These are phyloP conservation scores for Torulaspora delbrueckii DNA, from an alignment of 805 yeast species.

Conservation along the genomic window DNA sequence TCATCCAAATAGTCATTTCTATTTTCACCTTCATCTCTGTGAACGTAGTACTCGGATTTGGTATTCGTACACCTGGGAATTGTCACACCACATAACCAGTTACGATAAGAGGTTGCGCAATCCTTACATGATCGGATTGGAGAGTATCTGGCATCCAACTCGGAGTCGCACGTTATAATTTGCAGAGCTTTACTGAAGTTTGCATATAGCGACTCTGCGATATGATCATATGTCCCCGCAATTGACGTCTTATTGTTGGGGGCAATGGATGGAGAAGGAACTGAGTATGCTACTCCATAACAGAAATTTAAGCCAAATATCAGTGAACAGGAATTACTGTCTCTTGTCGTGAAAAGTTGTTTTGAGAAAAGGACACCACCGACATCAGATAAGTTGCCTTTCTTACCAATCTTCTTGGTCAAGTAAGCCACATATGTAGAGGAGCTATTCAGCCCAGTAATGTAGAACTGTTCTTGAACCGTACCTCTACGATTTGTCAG, in stretches of 20 bases:
- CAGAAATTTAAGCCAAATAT: constrained; percentile 76
- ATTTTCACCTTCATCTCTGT: constrained; percentile 46
- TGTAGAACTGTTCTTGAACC: constrained; percentile 55
- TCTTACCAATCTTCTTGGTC: constrained; percentile 40
- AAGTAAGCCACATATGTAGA: constrained; percentile 63
- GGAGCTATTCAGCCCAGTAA: constrained; percentile 55
- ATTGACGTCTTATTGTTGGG: constrained; percentile 36
- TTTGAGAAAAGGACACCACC: constrained; percentile 65
- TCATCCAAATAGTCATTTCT: constrained; percentile 58
- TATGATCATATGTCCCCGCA: constrained; percentile 53
- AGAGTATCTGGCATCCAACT: constrained; percentile 61
- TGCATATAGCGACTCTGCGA: constrained; percentile 50
- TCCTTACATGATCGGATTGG: constrained; percentile 68
- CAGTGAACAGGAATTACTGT: constrained; percentile 58
- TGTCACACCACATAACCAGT: constrained; percentile 86
- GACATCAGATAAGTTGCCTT: constrained; percentile 29
- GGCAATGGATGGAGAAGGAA: constrained; percentile 50
- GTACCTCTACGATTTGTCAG: constrained; percentile 46
- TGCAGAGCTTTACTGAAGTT: constrained; percentile 75
- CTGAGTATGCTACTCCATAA: constrained; percentile 77
- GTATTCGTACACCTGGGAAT: constrained; percentile 78
- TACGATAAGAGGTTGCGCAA: constrained; percentile 64
- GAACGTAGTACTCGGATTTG: constrained; percentile 41
- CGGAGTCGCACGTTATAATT: constrained; percentile 69
- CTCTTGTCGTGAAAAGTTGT: constrained; percentile 53